Conservation (phyloP, 2,329 filamentous ascomycete genomes). For the Exophiala oligosperma region DNA sequence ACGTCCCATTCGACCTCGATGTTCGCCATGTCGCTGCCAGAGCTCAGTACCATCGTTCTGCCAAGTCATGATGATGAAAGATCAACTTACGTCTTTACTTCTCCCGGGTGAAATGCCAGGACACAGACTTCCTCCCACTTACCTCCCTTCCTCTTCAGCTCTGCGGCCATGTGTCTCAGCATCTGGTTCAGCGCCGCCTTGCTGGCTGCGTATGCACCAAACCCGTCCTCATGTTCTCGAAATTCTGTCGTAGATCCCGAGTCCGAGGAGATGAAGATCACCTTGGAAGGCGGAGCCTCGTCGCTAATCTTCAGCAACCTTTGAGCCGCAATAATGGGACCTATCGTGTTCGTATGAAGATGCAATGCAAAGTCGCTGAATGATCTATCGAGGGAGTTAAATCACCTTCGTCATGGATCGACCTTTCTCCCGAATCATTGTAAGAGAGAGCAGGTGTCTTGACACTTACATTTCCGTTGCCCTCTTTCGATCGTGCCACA, state of each 20-base stretch:
- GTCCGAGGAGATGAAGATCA: conserved; percentile 60
- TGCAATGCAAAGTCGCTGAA: conserved; percentile 57
- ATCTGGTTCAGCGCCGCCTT: conserved; percentile 61
- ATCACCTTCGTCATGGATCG: neutral
- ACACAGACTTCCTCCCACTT: conserved; percentile 38
- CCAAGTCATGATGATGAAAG: no score
- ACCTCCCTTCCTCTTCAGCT: conserved; percentile 52
- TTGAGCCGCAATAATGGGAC: conserved; percentile 58
- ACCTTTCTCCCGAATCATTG: no score
- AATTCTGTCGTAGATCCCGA: conserved; percentile 55
- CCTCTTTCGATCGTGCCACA: conserved; percentile 39
- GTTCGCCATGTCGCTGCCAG: conserved; percentile 53
- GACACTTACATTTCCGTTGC: conserved; percentile 50
- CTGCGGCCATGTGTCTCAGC: conserved; percentile 56
- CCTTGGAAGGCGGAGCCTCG: conserved; percentile 48
- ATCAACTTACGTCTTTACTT: conserved; percentile 50
- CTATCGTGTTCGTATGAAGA: conserved; percentile 59
- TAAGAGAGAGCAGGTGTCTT: neutral
- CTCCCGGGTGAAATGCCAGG: conserved; percentile 58
- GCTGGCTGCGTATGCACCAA: conserved; percentile 58
- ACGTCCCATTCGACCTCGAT: conserved; percentile 54
- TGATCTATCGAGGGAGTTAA: conserved; percentile 38
- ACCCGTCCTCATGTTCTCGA: conserved; percentile 58
- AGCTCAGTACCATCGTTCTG: no score
- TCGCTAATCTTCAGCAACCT: conserved; percentile 50